Evolutionary conservation across 2,329 filamentous ascomycete species (phyloP).

Genomic region (Talaromyces sp.): DNA sequence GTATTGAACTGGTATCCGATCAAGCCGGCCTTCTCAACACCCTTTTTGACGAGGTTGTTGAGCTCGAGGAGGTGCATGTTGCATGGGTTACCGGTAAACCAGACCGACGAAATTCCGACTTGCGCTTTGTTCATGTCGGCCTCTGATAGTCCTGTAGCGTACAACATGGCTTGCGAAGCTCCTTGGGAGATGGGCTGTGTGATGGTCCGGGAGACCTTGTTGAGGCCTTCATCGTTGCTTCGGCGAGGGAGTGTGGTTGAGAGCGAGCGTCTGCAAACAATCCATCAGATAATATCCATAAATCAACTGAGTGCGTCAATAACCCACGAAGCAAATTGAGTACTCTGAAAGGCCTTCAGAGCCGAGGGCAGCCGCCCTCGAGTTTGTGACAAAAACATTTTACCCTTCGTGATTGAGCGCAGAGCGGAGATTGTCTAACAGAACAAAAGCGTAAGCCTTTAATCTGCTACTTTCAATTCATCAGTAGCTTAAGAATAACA

Average conservation of each 20-base stretch:
- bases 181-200: constrained; percentile 98
- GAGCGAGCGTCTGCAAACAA: constrained; percentile 33
- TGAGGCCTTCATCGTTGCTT: constrained; percentile 59
- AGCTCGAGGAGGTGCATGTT: constrained; percentile 98
- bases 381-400: constrained; percentile 33
- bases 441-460: not conserved
- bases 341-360: constrained; percentile 25
- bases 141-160: constrained; percentile 85
- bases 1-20: constrained; percentile 99
- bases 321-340: constrained; percentile 23
- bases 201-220: constrained; percentile 79
- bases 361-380: constrained; percentile 32
- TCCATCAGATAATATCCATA: not conserved
- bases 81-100: constrained; percentile 97
- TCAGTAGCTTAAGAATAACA: not conserved
- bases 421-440: constrained; percentile 3
- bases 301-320: not conserved
- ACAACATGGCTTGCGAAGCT: constrained; percentile 98
- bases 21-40: constrained; percentile 72
- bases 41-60: constrained; percentile 72
- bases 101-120: constrained; percentile 95
- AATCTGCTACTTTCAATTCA: not conserved
- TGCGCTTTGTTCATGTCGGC: constrained; percentile 93
- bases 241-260: constrained; percentile 49
- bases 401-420: not conserved